A percentile compares a stretch with the other conserved stretches of the same genome.
Conservation (phyloP, 2,329 filamentous ascomycete genomes). For the Myrmaecium sp. region DNA sequence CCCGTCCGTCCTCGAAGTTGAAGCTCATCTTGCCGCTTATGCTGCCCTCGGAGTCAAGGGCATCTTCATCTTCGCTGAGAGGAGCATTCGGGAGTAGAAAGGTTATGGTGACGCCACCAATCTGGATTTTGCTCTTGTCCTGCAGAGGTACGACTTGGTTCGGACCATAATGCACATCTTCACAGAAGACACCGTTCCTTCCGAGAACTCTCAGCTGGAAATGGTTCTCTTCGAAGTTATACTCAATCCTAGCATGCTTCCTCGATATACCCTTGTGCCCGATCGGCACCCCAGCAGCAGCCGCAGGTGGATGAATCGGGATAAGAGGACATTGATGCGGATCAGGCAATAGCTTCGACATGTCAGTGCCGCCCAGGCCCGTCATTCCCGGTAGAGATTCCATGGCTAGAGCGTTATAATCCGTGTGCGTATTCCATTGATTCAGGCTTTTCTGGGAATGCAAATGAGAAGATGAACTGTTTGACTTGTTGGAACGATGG, state of each 20-base stretch:
- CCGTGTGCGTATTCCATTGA: neutral
- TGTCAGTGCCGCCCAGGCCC: slow-evolving; percentile 35
- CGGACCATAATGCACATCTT: slow-evolving; percentile 39
- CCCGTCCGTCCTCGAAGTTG: slow-evolving; percentile 48
- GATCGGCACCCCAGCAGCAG: slow-evolving; percentile 6
- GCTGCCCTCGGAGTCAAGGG: slow-evolving; percentile 10
- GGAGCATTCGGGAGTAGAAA: slow-evolving; percentile 54
- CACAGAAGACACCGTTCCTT: slow-evolving; percentile 51
- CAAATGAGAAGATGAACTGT: slow-evolving; percentile 30
- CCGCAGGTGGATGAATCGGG: slow-evolving; percentile 52
- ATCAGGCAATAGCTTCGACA: slow-evolving; percentile 37
- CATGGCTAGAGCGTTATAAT: slow-evolving; percentile 38
- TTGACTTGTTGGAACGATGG: slow-evolving; percentile 27
- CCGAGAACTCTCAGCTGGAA: slow-evolving; percentile 50
- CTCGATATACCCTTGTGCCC: slow-evolving; percentile 59
- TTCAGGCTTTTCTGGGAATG: slow-evolving; percentile 18
- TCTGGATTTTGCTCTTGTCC: slow-evolving; percentile 50
- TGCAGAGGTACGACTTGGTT: slow-evolving; percentile 40
- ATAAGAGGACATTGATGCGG: slow-evolving; percentile 48
- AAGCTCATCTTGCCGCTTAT: slow-evolving; percentile 50
- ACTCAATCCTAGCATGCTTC: slow-evolving; percentile 56
- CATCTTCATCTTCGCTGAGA: slow-evolving; percentile 36
- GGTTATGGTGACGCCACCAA: slow-evolving; percentile 50
- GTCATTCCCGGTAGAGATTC: slow-evolving; percentile 32
- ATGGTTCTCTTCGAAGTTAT: slow-evolving; percentile 42